Base-by-base conservation (phyloP, 805 yeast species). In the Nakazawaea ernobii region DNA sequence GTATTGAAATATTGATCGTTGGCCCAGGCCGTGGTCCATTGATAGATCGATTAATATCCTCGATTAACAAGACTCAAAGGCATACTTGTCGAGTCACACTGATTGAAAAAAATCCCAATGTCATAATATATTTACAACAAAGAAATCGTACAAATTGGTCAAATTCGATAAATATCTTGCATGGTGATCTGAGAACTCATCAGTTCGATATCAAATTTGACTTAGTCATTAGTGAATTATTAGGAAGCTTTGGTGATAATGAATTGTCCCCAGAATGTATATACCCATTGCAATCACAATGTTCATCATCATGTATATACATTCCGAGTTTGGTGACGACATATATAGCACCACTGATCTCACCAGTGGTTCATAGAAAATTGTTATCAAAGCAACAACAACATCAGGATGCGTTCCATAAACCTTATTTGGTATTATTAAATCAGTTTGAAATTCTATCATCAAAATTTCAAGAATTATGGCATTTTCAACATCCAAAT, bases 21-120 rank as follows among this genome's bases (percentile, higher is more conserved):
- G 97, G 97, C 0, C 94, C 97, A 0, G 97, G 97, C 1, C 68
- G 89, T 39, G 97, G 97, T 1, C 91, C 92, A 0, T 63, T 91
- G 28, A 80, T 90, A 2, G 81, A 81, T 39, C 68, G 74, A 17
- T 67, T 77, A 0, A 64, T 75, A 29, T 57, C 64, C 6, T 77
- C 81, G 2, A 54, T 79, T 1, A 55, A 60, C 3, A 52, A 59
- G 8, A 43, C 63, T 33, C 55, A 63, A 49, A 26, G 51, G 35
- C 46, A 49, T 10, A 51, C 52, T 36, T 48, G 66, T 14, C 55
- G 58, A n/a, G 59, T 83, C 2, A 67, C 72, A 15, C 88, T 94
- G 1, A 65, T 89, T 13, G 97, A 91, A 59, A 86, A 82, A 56
- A 87, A 87, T 59, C 70, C 76, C 6, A 74, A 74, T 14, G 91